These are phyloP conservation scores for Mortierella sp. DNA, from an alignment of 371 early-diverging fungal species.

Conservation along the genomic window DNA sequence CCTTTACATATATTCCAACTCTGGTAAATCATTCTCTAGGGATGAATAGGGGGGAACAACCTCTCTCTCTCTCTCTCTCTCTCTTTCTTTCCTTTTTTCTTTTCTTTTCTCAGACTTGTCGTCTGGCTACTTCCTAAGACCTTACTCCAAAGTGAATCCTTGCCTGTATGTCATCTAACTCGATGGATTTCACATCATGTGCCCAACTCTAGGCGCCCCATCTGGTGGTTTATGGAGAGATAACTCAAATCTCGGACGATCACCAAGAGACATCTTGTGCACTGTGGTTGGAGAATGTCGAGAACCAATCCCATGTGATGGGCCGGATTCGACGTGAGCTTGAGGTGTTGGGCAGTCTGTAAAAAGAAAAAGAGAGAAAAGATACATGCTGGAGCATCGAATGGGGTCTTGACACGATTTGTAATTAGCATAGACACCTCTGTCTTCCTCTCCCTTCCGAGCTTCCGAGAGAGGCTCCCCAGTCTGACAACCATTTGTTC, in stretches of 20 bases:
- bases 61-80: background rate
- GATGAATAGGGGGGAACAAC: background rate
- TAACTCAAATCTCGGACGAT: conserved; percentile 18
- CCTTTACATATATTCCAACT: conserved; percentile 14
- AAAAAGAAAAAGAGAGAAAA: no score
- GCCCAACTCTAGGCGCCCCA: background rate
- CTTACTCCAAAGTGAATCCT: background rate
- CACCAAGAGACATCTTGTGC: conserved; percentile 2
- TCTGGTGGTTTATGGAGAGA: conserved; percentile 10
- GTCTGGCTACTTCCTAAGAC: background rate
- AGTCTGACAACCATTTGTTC: no score
- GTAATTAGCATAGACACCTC: no score
- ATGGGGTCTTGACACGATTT: no score
- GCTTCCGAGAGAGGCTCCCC: no score
- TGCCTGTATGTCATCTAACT: background rate
- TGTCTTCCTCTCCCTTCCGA: no score
- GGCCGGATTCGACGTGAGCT: conserved; percentile 18
- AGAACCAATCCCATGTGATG: background rate
- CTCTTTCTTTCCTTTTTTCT: background rate
- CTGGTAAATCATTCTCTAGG: background rate
- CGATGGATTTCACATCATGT: no score
- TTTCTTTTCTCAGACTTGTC: background rate
- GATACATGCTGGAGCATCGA: no score
- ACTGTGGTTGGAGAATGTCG: conserved; percentile 13
- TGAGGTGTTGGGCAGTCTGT: conserved; percentile 5